Evolutionary conservation across 2,329 filamentous ascomycete genomes (phyloP).

Genomic region (Fonsecaea multimorphosa): DNA sequence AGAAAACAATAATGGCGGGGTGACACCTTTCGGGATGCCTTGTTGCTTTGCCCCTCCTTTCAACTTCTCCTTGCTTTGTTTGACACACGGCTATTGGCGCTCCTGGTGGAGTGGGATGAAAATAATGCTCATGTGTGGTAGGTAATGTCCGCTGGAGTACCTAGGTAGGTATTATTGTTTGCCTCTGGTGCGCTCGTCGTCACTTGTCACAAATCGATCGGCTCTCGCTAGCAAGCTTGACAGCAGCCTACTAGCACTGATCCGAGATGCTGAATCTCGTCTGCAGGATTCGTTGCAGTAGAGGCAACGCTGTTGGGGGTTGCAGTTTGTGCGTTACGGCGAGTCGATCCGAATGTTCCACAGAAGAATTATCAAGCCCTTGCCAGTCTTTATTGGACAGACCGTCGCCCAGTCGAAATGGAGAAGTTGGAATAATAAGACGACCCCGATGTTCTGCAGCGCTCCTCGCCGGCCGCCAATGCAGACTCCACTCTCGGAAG

Average conservation of each 20-base stretch:
- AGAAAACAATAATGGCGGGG: constrained; percentile 10
- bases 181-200: no score
- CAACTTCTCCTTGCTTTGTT: constrained; percentile 11
- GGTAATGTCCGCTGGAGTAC: neutral
- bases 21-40: constrained; percentile 20
- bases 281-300: neutral
- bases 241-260: constrained; percentile 2
- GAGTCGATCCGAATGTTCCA: constrained; percentile 25
- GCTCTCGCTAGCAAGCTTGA: neutral
- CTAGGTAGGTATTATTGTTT: no score
- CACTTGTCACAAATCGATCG: neutral
- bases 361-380: constrained; percentile 7
- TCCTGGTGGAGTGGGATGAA: constrained; percentile 17
- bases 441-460: constrained; percentile 16
- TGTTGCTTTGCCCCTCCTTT: constrained; percentile 17
- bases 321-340: constrained; percentile 18
- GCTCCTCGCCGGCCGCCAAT: constrained; percentile 25
- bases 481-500: constrained; percentile 31
- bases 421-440: constrained; percentile 9
- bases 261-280: constrained; percentile 5
- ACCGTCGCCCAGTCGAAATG: neutral
- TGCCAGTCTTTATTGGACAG: constrained; percentile 9
- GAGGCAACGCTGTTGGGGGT: constrained; percentile 1
- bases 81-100: constrained; percentile 22
- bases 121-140: neutral